Percentiles rank a stretch among this genome's conserved stretches.
Conservation (phyloP, 2,329 filamentous ascomycete species). For the Camillea tinctor region DNA sequence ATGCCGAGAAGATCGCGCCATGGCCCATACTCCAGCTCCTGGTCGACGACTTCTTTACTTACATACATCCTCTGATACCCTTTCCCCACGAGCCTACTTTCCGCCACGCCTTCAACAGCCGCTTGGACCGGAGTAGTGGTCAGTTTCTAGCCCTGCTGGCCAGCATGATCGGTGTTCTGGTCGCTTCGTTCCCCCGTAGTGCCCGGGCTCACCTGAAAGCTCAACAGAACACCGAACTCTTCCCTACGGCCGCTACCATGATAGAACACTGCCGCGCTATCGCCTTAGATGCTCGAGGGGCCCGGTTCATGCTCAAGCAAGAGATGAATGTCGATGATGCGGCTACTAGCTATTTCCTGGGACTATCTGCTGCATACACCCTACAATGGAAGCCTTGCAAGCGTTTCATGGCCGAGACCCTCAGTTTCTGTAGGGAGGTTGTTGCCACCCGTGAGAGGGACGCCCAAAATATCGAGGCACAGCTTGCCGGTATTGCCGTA, state of each 20-base stretch:
- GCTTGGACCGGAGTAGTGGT: conserved; percentile 65
- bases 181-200: conserved; percentile 73
- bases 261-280: conserved; percentile 70
- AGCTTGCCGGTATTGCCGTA: conserved; percentile 34
- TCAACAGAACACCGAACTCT: conserved; percentile 62
- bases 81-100: conserved; percentile 81
- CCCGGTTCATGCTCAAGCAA: conserved; percentile 43
- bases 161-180: conserved; percentile 72
- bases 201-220: conserved; percentile 68
- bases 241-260: conserved; percentile 67
- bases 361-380: conserved; percentile 64
- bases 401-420: conserved; percentile 70
- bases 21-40: conserved; percentile 66
- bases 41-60: conserved; percentile 81
- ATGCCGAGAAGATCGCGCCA: conserved; percentile 70
- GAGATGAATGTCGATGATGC: conserved; percentile 60
- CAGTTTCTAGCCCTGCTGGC: conserved; percentile 69
- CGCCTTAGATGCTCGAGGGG: conserved; percentile 64
- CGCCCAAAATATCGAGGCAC: conserved; percentile 8
- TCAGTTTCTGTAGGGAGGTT: conserved; percentile 67
- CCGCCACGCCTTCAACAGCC: conserved; percentile 62
- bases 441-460: conserved; percentile 60
- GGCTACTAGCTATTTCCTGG: conserved; percentile 74
- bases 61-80: conserved; percentile 73
- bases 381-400: conserved; percentile 66